A percentile compares a stretch with the other conserved stretches of the same genome.
These are phyloP conservation scores for Pichia cephalocereana DNA, from an alignment of 805 yeast species.

Conservation along the genomic window DNA sequence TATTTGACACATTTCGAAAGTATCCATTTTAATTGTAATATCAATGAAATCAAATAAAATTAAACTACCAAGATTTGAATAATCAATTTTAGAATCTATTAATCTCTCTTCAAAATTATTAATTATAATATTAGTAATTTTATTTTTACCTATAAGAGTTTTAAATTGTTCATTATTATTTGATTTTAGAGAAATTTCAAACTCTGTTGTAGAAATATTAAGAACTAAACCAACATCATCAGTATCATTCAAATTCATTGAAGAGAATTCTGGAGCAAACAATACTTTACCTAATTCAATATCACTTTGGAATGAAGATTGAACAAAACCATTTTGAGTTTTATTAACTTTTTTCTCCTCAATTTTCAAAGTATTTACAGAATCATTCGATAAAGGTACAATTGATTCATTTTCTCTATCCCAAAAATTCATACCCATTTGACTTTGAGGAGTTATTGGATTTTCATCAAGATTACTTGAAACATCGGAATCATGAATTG, in stretches of 20 bases:
- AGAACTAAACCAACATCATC: constrained; percentile 15
- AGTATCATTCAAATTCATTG: constrained; percentile 11
- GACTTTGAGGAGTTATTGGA: constrained; percentile 19
- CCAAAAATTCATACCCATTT: constrained; percentile 17
- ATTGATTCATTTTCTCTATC: constrained; percentile 2
- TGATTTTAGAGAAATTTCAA: constrained; percentile 17
- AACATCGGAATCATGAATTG: not conserved
- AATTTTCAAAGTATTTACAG: not conserved
- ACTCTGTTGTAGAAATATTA: constrained; percentile 17
- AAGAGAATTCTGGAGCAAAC: constrained; percentile 20
- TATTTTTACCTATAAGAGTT: constrained; percentile 14
- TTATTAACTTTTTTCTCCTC: not conserved
- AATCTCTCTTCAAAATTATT: constrained; percentile 12
- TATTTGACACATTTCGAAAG: constrained; percentile 9
- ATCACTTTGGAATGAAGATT: not conserved
- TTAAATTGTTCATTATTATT: constrained; percentile 12
- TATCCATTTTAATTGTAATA: constrained; percentile 3
- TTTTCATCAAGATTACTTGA: not conserved
- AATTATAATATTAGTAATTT: constrained; percentile 16
- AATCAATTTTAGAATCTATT: constrained; percentile 9
- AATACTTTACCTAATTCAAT: constrained; percentile 14
- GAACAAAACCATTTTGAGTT: not conserved
- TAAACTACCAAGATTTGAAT: constrained; percentile 18
- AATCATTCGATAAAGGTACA: not conserved
- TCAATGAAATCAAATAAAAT: constrained; percentile 20